A percentile compares a stretch with the other conserved stretches of the same genome.
phyloP scores from a whole-genome alignment of 163 green algal genomes.

The Volvox carteri region DNA sequence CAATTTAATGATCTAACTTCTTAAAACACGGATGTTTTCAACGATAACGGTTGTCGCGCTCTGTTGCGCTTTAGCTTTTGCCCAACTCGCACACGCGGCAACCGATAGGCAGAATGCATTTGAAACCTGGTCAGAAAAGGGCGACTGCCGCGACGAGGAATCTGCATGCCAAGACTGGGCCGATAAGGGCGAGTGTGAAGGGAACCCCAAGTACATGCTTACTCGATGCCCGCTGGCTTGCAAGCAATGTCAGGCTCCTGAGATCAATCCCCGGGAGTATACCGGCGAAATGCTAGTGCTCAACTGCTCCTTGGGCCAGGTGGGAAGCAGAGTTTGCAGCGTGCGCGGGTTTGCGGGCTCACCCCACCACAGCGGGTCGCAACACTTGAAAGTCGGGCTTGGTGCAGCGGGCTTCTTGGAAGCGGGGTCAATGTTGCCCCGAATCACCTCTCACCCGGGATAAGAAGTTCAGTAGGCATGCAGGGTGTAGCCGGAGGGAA shows the following conservation, averaged over 20 bases:
- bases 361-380: too few relatives aligned
- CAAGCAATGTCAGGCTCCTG: conserved; percentile 40
- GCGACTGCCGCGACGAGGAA: conserved; percentile 46
- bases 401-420: too few relatives aligned
- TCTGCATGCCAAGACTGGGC: conserved; percentile 56
- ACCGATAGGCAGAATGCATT: conserved; percentile 17
- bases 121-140: conserved; percentile 46
- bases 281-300: background rate
- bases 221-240: conserved; percentile 46
- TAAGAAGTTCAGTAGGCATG: too few relatives aligned
- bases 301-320: conserved; percentile 43
- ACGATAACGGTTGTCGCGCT: conserved; percentile 7
- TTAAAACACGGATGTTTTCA: background rate
- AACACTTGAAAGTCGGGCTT: too few relatives aligned
- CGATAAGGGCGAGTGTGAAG: conserved; percentile 51
- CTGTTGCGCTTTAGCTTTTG: background rate
- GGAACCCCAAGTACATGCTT: conserved; percentile 61
- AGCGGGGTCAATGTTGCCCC: too few relatives aligned
- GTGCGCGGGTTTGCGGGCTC: background rate
- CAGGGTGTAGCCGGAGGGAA: too few relatives aligned
- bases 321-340: background rate
- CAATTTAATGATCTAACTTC: too few relatives aligned
- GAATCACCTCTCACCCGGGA: too few relatives aligned
- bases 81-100: background rate
- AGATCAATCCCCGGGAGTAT: background rate